Percentiles rank a stretch among this genome's conserved stretches.
These are phyloP conservation scores for Neohortaea acidophila DNA, from an alignment of 495 filamentous ascomycete species.

Conservation along the genomic window DNA sequence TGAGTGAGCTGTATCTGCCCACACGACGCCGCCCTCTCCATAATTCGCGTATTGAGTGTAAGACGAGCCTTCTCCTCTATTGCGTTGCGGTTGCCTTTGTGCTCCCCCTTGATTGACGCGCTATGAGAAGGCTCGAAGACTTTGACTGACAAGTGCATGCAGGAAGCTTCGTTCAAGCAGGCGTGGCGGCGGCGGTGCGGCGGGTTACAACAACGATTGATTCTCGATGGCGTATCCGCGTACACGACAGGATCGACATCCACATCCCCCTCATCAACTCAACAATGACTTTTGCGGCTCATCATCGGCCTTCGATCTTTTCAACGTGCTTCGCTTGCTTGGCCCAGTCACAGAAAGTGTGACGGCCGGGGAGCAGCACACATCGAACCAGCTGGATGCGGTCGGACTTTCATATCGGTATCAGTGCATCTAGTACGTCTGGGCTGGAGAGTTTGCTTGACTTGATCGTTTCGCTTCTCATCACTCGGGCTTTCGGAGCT, in stretches of 20 bases:
- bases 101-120: conserved; percentile 26
- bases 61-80: conserved; percentile 80
- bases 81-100: no score
- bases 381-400: no score
- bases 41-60: conserved; percentile 75
- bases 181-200: conserved; percentile 25
- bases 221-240: conserved; percentile 21
- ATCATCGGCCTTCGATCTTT: no score
- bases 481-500: neutral
- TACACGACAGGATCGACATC: conserved; percentile 16
- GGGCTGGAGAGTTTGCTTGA: no score
- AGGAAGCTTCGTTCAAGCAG: conserved; percentile 32
- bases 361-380: no score
- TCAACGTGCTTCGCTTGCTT: no score
- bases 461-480: conserved; percentile 4
- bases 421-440: conserved; percentile 9
- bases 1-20: no score
- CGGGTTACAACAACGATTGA: conserved; percentile 18
- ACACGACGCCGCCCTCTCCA: conserved; percentile 6
- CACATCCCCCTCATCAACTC: conserved; percentile 3
- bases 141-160: conserved; percentile 14
- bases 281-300: no score
- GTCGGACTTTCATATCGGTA: conserved; percentile 16
- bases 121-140: conserved; percentile 11
- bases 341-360: no score